phyloP scores from a whole-genome alignment of 768 basidiomycete genomes.

The Hydnomerulius pinastri region DNA sequence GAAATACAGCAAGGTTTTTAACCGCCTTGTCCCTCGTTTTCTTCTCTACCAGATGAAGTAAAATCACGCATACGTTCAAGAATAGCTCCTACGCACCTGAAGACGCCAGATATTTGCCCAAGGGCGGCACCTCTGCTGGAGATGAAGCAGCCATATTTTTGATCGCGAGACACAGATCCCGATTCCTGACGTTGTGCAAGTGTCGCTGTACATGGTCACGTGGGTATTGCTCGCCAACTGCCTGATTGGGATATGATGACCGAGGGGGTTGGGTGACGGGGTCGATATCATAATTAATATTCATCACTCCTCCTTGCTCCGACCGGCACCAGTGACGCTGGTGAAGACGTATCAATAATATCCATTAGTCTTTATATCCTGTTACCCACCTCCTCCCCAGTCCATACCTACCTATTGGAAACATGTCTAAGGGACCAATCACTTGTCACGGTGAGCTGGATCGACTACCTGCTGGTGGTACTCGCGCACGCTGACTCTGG shows the following conservation, averaged over 20 bases:
- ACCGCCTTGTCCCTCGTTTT: slow-evolving; percentile 90
- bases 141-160: slow-evolving; percentile 37
- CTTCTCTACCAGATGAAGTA: slow-evolving; percentile 62
- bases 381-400: not conserved
- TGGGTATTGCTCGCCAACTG: too few relatives aligned
- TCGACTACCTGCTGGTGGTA: not conserved
- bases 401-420: not conserved
- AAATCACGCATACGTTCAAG: too few relatives aligned
- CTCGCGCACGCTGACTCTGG: not conserved
- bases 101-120: slow-evolving; percentile 91
- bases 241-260: too few relatives aligned
- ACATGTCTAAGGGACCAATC: slow-evolving; percentile 72
- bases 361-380: not conserved
- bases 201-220: slow-evolving; percentile 4
- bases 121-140: slow-evolving; percentile 51
- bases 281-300: too few relatives aligned
- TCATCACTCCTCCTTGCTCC: too few relatives aligned
- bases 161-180: slow-evolving; percentile 18
- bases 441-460: slow-evolving; percentile 79
- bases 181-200: slow-evolving; percentile 15
- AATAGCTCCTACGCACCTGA: slow-evolving; percentile 84
- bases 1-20: slow-evolving; percentile 73
- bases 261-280: too few relatives aligned
- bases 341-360: not conserved
- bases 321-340: too few relatives aligned